Conservation (phyloP, 2,329 filamentous ascomycete species). For the Periconia digitata region DNA sequence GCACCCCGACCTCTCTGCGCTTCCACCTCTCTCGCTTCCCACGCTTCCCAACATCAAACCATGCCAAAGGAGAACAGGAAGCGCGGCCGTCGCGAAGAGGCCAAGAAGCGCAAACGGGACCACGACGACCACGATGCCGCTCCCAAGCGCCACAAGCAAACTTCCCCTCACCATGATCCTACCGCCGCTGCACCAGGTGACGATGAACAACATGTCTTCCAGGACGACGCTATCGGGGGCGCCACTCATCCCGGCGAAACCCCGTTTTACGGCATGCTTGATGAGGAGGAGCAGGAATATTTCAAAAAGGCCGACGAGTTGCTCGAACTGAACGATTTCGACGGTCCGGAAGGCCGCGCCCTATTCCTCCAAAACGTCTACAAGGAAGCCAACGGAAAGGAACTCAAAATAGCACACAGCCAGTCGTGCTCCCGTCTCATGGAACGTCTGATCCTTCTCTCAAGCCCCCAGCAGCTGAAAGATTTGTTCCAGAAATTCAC, state of each 20-base stretch:
- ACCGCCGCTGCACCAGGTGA: conserved; percentile 3
- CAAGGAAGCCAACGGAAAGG: conserved; percentile 84
- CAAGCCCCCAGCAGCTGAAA: conserved; percentile 79
- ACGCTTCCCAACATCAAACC: conserved; percentile 9
- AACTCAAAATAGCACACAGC: conserved; percentile 92
- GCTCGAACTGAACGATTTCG: conserved; percentile 87
- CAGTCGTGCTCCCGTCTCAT: conserved; percentile 93
- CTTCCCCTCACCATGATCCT: conserved; percentile 13
- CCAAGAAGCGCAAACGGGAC: conserved; percentile 55
- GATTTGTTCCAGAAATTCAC: conserved; percentile 81
- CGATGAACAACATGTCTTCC: conserved; percentile 15
- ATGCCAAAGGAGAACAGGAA: conserved; percentile 65
- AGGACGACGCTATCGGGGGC: conserved; percentile 30
- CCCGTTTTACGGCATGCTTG: conserved; percentile 90
- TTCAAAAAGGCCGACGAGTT: conserved; percentile 88
- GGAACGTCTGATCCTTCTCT: conserved; percentile 85
- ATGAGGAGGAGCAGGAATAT: conserved; percentile 92
- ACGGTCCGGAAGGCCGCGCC: conserved; percentile 62
- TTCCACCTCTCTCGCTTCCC: neutral
- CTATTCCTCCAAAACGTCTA: conserved; percentile 75
- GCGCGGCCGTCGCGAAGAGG: conserved; percentile 57
- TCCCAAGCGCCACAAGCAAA: conserved; percentile 38
- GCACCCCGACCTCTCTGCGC: neutral
- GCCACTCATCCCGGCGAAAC: conserved; percentile 54
- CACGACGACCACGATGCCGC: conserved; percentile 37